Evolutionary conservation across 169 alveolate species (phyloP).

Genomic region (Gregarina niphandrodes): DNA sequence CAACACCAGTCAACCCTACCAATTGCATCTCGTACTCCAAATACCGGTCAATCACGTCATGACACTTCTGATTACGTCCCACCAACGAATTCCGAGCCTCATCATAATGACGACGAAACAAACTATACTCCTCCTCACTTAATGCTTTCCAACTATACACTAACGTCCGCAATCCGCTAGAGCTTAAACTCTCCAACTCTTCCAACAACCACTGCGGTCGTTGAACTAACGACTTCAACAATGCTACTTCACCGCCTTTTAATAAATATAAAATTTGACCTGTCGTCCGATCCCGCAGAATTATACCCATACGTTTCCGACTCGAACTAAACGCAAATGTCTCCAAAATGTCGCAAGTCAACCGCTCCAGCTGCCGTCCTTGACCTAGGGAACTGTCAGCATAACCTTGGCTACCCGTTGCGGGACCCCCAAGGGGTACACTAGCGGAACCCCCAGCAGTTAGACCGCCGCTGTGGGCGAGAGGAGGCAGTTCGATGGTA

Average conservation of each 20-base stretch:
- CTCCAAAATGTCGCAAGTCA: conserved; percentile 54
- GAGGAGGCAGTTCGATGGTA: background rate
- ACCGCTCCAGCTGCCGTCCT: conserved; percentile 4
- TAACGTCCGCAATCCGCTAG: background rate
- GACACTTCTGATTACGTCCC: no score
- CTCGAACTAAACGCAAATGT: conserved; percentile 88
- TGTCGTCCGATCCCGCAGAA: conserved; percentile 47
- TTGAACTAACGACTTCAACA: background rate
- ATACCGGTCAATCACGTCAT: background rate
- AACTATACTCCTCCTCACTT: no score
- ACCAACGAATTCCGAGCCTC: no score
- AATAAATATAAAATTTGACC: background rate
- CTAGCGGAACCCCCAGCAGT: background rate
- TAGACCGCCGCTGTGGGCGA: no score
- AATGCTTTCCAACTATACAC: no score
- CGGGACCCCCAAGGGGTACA: background rate
- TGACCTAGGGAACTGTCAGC: background rate
- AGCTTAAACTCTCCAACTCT: background rate
- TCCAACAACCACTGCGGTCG: background rate
- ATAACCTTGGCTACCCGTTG: background rate
- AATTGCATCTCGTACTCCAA: conserved; percentile 20
- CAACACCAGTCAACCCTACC: conserved; percentile 82
- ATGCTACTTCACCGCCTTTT: background rate
- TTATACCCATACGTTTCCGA: conserved; percentile 89
- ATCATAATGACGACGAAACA: no score